These are phyloP conservation scores for Suhomyces kunorum DNA, from an alignment of 1,139 yeast species.

Conservation along the genomic window DNA sequence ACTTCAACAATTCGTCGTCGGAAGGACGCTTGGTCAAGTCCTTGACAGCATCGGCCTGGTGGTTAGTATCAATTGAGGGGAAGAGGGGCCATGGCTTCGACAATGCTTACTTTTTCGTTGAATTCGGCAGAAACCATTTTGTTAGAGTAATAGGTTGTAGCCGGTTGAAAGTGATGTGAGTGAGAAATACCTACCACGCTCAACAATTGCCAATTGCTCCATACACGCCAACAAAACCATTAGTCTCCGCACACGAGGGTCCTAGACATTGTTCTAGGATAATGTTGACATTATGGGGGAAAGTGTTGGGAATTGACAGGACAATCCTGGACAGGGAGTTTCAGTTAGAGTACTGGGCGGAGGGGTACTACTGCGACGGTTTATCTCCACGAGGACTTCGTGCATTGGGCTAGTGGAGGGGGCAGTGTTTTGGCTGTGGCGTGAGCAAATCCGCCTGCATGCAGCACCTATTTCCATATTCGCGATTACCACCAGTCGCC, in stretches of 20 bases:
- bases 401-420: no score
- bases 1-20: conserved; percentile 80
- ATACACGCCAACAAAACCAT: conserved; percentile 4
- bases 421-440: no score
- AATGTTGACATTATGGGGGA: background rate
- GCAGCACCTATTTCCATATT: no score
- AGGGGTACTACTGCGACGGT: no score
- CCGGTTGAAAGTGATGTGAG: background rate
- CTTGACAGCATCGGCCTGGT: conserved; percentile 78
- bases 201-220: conserved; percentile 5
- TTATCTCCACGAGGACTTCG: no score
- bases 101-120: conserved; percentile 19
- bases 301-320: conserved; percentile 1
- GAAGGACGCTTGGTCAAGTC: conserved; percentile 73
- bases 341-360: no score
- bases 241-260: background rate
- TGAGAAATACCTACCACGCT: background rate
- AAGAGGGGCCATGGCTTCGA: background rate
- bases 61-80: conserved; percentile 9
- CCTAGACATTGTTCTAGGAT: background rate
- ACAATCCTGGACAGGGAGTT: background rate
- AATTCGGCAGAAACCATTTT: conserved; percentile 22
- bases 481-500: no score
- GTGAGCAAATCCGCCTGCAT: no score
- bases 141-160: background rate